Percentiles rank a stretch among this genome's conserved stretches.
Evolutionary conservation across 1,284 basidiomycete species (phyloP).

Genomic region (Leccinum laetum): DNA sequence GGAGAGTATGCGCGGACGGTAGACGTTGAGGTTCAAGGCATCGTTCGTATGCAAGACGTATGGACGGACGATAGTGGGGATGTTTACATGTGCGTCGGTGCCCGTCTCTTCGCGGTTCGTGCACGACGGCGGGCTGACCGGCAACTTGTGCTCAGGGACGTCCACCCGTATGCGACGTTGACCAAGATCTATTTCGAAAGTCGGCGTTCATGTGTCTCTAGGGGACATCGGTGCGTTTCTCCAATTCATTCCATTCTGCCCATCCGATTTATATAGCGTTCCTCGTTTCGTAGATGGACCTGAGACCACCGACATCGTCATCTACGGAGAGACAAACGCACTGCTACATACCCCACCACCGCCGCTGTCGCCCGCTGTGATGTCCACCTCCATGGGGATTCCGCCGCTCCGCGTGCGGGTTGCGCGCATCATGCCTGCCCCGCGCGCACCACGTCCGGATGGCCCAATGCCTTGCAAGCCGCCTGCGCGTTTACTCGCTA

Average conservation of each 20-base stretch:
- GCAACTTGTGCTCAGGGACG: conserved; percentile 47
- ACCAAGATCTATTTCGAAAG: conserved; percentile 21
- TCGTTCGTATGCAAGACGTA: conserved; percentile 50
- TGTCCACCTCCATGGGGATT: conserved; percentile 12
- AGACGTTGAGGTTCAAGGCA: conserved; percentile 49
- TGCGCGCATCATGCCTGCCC: too few relatives aligned
- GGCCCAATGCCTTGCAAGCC: conserved; percentile 58
- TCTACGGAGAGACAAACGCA: conserved; percentile 36
- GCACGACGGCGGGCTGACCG: neutral
- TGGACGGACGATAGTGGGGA: conserved; percentile 59
- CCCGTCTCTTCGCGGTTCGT: conserved; percentile 35
- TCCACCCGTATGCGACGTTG: conserved; percentile 56
- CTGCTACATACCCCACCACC: conserved; percentile 13
- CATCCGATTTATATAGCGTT: too few relatives aligned
- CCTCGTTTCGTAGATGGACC: too few relatives aligned
- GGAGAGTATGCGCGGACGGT: conserved; percentile 60
- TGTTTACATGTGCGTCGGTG: conserved; percentile 39
- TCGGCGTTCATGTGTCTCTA: conserved; percentile 48
- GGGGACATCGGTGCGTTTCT: too few relatives aligned
- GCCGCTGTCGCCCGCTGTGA: neutral
- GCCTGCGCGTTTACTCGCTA: conserved; percentile 31
- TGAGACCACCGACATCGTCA: too few relatives aligned
- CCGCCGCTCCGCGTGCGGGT: conserved; percentile 42
- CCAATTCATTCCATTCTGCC: conserved; percentile 35
- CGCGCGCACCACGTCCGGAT: too few relatives aligned